Evolutionary conservation across 2,329 filamentous ascomycete species (phyloP).

Genomic region (Aphanocladium album): DNA sequence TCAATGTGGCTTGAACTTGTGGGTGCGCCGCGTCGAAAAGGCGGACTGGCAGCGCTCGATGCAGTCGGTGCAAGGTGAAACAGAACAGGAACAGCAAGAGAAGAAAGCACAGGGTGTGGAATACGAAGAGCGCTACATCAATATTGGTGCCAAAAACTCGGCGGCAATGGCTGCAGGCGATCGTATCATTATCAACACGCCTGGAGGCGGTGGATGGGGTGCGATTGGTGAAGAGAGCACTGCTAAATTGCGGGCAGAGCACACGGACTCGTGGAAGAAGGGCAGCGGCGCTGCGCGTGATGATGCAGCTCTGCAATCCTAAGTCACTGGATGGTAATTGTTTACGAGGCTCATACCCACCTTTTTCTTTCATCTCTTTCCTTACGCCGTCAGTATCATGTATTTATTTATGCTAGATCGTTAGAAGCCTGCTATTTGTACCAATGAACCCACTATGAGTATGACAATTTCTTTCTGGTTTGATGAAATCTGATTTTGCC

Average conservation of each 20-base stretch:
- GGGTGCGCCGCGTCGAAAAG: slow-evolving; percentile 70
- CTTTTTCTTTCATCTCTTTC: not conserved
- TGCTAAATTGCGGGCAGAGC: slow-evolving; percentile 48
- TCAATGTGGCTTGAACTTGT: slow-evolving; percentile 75
- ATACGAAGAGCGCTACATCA: slow-evolving; percentile 59
- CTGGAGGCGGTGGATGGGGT: slow-evolving; percentile 77
- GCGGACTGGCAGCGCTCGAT: slow-evolving; percentile 43
- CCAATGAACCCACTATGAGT: too few relatives aligned
- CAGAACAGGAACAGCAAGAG: slow-evolving; percentile 20
- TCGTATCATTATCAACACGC: slow-evolving; percentile 70
- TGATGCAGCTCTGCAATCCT: slow-evolving; percentile 54
- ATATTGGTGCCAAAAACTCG: slow-evolving; percentile 74
- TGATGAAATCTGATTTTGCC: too few relatives aligned
- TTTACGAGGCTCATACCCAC: too few relatives aligned
- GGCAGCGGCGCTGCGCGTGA: slow-evolving; percentile 54
- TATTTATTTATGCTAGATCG: too few relatives aligned
- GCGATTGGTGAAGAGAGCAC: slow-evolving; percentile 52
- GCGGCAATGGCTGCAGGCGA: slow-evolving; percentile 72
- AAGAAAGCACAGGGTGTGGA: slow-evolving; percentile 33
- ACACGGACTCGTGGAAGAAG: slow-evolving; percentile 47
- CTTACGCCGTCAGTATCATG: too few relatives aligned
- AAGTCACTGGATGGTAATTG: not conserved
- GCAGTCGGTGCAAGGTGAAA: slow-evolving; percentile 31
- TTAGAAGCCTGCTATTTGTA: too few relatives aligned
- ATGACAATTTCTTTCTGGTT: too few relatives aligned